Base-by-base conservation (phyloP, 2,329 filamentous ascomycete genomes). In the Calonectria honghensis region DNA sequence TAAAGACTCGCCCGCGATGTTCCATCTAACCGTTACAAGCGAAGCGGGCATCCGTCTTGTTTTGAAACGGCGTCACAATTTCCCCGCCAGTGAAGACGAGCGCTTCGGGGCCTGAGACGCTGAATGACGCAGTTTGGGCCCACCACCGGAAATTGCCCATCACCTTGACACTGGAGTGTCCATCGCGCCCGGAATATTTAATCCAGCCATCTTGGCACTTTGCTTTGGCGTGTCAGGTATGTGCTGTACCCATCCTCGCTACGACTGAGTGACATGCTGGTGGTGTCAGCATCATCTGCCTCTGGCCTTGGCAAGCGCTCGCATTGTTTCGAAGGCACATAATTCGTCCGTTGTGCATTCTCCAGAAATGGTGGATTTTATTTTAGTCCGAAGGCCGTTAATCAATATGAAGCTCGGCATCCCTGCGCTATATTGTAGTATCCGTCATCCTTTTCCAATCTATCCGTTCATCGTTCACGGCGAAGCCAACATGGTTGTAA, bases 211-310 rank as follows among this genome's bases (percentile, higher is more conserved):
- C 57, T 63, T 63, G 57, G 57, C 57, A 20, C 37, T 41, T 63
- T 63, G 37, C 57, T 63, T 63, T 39, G 39, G 35, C 29, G 57
- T 63, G 35, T 63, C 57, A 63, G 37, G 37, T 39, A 37, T 29
- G 57, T 7, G 35, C 57, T 18, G 24, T 29, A 41, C 24, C 57
- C 57, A 41, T 63, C 37, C 39, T 29, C 35, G 37, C 24, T 41
- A n/a, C 37, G 35, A 63, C 35, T 37, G 37, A 18, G 57, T 31
- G 57, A 41, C 57, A 29, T 41, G 57, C 57, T 24, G 35, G 35
- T 63, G 57, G 57, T 63, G 57, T 63, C 37, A 63, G 35, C 35
- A 63, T 63, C 57, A 41, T n/a, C 57, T 3, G 57, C 27, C 57
- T 27, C 10, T 24, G 35, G 35, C 35, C 57, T 39, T 63, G 35